These are phyloP conservation scores for Lachancea lanzarotensis DNA, from an alignment of 805 yeast species.

Conservation along the genomic window DNA sequence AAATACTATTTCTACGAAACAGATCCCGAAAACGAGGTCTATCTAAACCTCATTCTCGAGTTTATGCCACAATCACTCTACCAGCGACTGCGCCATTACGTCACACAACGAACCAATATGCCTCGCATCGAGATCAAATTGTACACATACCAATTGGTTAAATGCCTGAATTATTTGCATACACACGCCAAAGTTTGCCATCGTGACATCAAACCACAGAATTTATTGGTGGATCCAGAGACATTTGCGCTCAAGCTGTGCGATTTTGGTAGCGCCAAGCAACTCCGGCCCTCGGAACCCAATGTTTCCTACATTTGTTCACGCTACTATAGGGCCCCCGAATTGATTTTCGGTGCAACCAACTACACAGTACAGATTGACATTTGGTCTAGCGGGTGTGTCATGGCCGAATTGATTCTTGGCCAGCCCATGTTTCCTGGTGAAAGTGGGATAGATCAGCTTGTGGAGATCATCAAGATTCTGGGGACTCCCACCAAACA, in stretches of 20 bases:
- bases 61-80: conserved; percentile 94
- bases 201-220: conserved; percentile 93
- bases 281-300: conserved; percentile 82
- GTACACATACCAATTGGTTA: conserved; percentile 68
- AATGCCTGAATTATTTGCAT: conserved; percentile 77
- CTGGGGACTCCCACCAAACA: conserved; percentile 93
- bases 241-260: conserved; percentile 84
- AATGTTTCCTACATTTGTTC: conserved; percentile 96
- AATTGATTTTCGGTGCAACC: conserved; percentile 93
- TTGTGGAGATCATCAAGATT: conserved; percentile 92
- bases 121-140: conserved; percentile 84
- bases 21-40: conserved; percentile 48
- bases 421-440: conserved; percentile 99
- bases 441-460: conserved; percentile 93
- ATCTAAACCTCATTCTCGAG: conserved; percentile 83
- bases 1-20: conserved; percentile 84
- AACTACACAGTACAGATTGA: conserved; percentile 95
- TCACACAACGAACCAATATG: conserved; percentile 68
- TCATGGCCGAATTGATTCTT: conserved; percentile 89
- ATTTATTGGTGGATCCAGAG: conserved; percentile 74
- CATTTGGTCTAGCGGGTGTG: conserved; percentile 97
- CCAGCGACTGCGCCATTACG: conserved; percentile 82
- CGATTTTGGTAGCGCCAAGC: conserved; percentile 95
- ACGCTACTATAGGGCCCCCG: conserved; percentile 95
- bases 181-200: conserved; percentile 74